Base-by-base conservation (phyloP, 306 rosid species). In the Cucumis cinereus region DNA sequence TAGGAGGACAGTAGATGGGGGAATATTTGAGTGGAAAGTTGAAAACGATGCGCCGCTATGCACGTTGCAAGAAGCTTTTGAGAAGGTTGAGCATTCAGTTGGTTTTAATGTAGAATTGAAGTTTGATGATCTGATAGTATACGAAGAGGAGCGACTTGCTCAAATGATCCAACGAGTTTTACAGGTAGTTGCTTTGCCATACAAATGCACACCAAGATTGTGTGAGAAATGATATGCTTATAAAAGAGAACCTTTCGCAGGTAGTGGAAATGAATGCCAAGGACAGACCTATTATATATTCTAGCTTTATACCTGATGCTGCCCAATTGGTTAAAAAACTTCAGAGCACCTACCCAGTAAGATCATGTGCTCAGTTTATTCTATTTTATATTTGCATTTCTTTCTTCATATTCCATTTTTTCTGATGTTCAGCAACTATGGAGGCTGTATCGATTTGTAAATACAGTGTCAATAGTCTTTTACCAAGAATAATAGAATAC, bases 61-160 rank as follows among this genome's bases (percentile, higher is more conserved):
- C 78, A 91, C 98, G 10, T 85, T 93, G 33, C 84, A 88, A 83
- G 96, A 91, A 70, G 92, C 85, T 22, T 91, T 91, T 53, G 72
- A 82, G 66, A 79, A 81, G 17, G 89, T 91, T 16, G 85, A 81
- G 30, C 88, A 79, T 38, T 68, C 90, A 14, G 0, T 87, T 68
- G 98, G 98, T 40, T 93, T 91, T 57, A 91, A 93, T 67, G 83
- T 91, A n/a, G 97, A 93, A 80, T 58, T 93, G 83, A 93, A 93
- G 77, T 91, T 88, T 58, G 96, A 93, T 53, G 97, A 91, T 74
- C 72, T 82, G 66, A 61, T 88, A 11, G 89, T 81, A 24, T 89
- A 93, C 82, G 81, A 84, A 3, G 83, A 78, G 71, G 78, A 78
- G 38, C 50, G 82, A 72, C 96, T 89, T 54, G 24, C 69, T 3